A percentile compares a stretch with the other conserved stretches of the same genome.
Evolutionary conservation across 352 stramenopile genomes (phyloP).

Genomic region (Pythium coloratum): DNA sequence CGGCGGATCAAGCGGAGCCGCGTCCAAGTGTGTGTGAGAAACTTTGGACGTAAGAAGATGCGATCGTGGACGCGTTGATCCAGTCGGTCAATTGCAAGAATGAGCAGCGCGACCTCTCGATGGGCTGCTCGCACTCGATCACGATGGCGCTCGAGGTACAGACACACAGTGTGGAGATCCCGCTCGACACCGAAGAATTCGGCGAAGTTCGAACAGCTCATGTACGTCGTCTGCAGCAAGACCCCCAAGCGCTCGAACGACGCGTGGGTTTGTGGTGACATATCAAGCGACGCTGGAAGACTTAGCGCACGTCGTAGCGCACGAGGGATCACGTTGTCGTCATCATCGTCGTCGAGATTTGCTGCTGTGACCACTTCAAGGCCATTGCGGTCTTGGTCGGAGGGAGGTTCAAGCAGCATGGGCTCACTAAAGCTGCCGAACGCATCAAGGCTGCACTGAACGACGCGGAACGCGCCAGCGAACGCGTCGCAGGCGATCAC

Average conservation of each 20-base stretch:
- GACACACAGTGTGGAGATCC: constrained; percentile 3
- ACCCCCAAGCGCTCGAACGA: constrained; percentile 17
- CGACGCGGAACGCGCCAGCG: constrained; percentile 60
- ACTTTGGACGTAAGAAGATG: constrained; percentile 22
- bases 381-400: neutral
- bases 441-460: constrained; percentile 51
- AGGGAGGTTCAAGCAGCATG: constrained; percentile 47
- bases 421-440: constrained; percentile 51
- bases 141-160: constrained; percentile 28
- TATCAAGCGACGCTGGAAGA: constrained; percentile 9
- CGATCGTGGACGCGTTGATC: constrained; percentile 12
- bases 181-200: constrained; percentile 12
- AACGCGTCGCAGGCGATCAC: constrained; percentile 49
- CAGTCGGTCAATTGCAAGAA: constrained; percentile 39
- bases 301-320: constrained; percentile 17
- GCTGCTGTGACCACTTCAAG: neutral
- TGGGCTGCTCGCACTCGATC: constrained; percentile 36
- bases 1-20: constrained; percentile 34
- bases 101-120: constrained; percentile 48
- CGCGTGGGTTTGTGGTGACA: neutral
- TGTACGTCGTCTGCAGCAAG: constrained; percentile 24
- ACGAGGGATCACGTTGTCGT: neutral
- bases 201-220: neutral
- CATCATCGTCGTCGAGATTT: constrained; percentile 13
- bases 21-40: constrained; percentile 25